Conservation (phyloP, 257 asterid species). For the Buddleja alternifolia region DNA sequence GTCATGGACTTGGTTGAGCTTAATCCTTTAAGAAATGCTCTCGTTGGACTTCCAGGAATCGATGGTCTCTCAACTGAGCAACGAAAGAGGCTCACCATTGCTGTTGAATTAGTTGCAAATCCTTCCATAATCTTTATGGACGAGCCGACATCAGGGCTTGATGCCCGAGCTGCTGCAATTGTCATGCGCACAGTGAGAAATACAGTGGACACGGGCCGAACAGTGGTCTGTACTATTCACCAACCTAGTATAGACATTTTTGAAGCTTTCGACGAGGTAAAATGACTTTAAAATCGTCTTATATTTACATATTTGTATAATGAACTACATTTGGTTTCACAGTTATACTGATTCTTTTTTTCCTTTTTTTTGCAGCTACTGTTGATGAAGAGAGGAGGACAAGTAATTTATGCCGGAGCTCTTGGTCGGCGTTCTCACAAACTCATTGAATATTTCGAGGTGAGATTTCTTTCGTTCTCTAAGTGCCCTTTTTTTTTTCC, state of each 20-base stretch:
- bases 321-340: conserved; percentile 10
- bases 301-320: neutral
- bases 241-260: conserved; percentile 75
- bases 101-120: conserved; percentile 74
- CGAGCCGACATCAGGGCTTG: conserved; percentile 73
- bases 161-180: conserved; percentile 77
- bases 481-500: neutral
- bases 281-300: neutral
- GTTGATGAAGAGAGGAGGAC: conserved; percentile 76
- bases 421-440: conserved; percentile 59
- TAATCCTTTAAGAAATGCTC: conserved; percentile 52
- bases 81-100: conserved; percentile 72
- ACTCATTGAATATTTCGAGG: conserved; percentile 64
- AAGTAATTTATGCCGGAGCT: conserved; percentile 58
- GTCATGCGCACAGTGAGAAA: conserved; percentile 75
- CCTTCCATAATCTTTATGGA: conserved; percentile 78
- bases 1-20: conserved; percentile 74
- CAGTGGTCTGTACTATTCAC: conserved; percentile 74
- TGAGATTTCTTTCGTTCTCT: conserved; percentile 8
- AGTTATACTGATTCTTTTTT: neutral
- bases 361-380: conserved; percentile 44
- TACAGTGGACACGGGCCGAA: conserved; percentile 73
- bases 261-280: conserved; percentile 77
- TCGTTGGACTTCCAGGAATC: conserved; percentile 74
- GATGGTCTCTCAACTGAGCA: conserved; percentile 77